Percentiles rank a stretch among this genome's conserved stretches.
Evolutionary conservation across 345 rosid species (phyloP).

Genomic region (Litchi chinensis): DNA sequence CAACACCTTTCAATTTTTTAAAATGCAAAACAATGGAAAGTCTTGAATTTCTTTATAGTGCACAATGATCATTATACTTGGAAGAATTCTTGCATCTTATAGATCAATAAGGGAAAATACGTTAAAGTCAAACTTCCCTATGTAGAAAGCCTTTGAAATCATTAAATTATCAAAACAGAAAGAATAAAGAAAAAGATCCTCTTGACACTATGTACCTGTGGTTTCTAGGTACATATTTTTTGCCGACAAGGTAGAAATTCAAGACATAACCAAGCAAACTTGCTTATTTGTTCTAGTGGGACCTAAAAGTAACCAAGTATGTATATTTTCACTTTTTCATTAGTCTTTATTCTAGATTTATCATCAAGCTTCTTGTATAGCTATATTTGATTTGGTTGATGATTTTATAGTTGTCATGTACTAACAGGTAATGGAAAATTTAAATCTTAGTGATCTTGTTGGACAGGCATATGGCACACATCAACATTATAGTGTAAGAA

Average conservation of each 20-base stretch:
- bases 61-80: background rate
- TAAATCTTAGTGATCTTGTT: constrained; percentile 72
- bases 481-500: constrained; percentile 79
- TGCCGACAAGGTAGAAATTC: constrained; percentile 81
- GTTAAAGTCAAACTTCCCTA: background rate
- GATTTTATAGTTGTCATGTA: constrained; percentile 32
- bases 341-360: constrained; percentile 1
- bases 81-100: background rate
- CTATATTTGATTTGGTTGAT: constrained; percentile 22
- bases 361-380: constrained; percentile 20
- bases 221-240: constrained; percentile 73
- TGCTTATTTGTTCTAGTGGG: constrained; percentile 69
- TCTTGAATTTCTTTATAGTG: background rate
- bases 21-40: background rate
- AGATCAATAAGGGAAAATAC: background rate
- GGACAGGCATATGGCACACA: constrained; percentile 82
- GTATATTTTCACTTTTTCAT: constrained; percentile 30
- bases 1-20: background rate
- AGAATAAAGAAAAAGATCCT: background rate
- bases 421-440: constrained; percentile 61
- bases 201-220: constrained; percentile 1
- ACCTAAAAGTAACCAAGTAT: constrained; percentile 68
- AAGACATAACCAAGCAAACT: constrained; percentile 81
- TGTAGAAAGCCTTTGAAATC: background rate
- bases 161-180: background rate